Conservation (phyloP, 2,329 filamentous ascomycete genomes). For the Pseudogymnoascus sp. region DNA sequence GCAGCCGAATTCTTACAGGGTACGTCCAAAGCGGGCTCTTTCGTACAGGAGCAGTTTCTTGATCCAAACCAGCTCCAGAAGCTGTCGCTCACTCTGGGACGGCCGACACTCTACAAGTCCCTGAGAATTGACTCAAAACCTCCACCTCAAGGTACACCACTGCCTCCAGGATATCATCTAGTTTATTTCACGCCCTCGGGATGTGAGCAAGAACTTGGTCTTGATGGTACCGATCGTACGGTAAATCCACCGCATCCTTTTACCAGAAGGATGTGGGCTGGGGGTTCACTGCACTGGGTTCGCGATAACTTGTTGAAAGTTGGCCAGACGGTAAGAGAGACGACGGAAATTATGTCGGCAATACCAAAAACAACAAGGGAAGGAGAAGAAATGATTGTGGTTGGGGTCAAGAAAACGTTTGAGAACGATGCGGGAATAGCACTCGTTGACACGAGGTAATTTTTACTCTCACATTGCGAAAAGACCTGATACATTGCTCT, state of each 20-base stretch:
- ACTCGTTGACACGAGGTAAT: conserved; percentile 46
- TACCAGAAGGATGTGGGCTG: conserved; percentile 61
- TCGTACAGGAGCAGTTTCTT: conserved; percentile 38
- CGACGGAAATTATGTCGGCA: conserved; percentile 47
- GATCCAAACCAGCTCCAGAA: conserved; percentile 59
- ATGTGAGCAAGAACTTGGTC: conserved; percentile 46
- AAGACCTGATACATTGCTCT: not conserved
- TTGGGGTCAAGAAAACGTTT: conserved; percentile 56
- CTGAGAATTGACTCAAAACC: not conserved
- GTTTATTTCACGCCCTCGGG: conserved; percentile 56
- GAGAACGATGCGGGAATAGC: conserved; percentile 43
- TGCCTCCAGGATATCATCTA: conserved; percentile 56
- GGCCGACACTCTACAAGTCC: conserved; percentile 26
- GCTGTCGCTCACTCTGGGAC: conserved; percentile 50
- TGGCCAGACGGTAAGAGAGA: conserved; percentile 50
- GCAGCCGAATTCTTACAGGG: not conserved
- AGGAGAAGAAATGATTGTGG: conserved; percentile 56
- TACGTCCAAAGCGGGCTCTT: not conserved
- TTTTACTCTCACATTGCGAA: not conserved
- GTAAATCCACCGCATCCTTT: conserved; percentile 56
- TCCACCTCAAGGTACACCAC: conserved; percentile 40
- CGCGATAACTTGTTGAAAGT: conserved; percentile 39
- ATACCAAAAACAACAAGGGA: conserved; percentile 47
- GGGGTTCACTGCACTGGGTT: conserved; percentile 50
- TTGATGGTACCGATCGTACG: conserved; percentile 49